Evolutionary conservation across 2,329 filamentous ascomycete species (phyloP).

Genomic region (Diplocarpon mali): DNA sequence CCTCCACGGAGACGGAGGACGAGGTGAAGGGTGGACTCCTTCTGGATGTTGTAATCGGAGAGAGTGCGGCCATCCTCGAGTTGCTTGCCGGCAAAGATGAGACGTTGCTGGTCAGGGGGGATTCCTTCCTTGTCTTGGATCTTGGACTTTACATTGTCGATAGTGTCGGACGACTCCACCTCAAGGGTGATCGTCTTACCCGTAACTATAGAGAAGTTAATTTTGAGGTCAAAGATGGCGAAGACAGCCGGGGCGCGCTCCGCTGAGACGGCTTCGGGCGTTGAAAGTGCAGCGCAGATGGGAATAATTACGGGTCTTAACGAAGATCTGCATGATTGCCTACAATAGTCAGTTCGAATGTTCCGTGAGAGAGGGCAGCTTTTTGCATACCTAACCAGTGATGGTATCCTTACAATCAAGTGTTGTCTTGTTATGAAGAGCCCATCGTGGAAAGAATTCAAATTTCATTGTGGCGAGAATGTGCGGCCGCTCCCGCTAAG

Average conservation of each 20-base stretch:
- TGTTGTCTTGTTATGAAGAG: slow-evolving; percentile 4
- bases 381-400: slow-evolving; percentile 25
- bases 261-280: neutral
- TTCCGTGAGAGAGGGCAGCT: neutral
- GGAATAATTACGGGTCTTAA: slow-evolving; percentile 45
- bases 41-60: slow-evolving; percentile 99
- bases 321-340: slow-evolving; percentile 49
- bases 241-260: neutral
- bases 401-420: slow-evolving; percentile 25
- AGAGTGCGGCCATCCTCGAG: slow-evolving; percentile 98
- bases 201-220: slow-evolving; percentile 39
- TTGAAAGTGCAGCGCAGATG: neutral
- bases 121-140: slow-evolving; percentile 99
- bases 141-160: slow-evolving; percentile 99
- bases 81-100: slow-evolving; percentile 99
- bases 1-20: slow-evolving; percentile 97
- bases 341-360: neutral
- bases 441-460: neutral
- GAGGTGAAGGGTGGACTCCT: slow-evolving; percentile 97
- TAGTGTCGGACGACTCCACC: slow-evolving; percentile 99
- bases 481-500: neutral
- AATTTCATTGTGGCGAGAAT: neutral
- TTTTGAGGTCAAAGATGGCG: neutral
- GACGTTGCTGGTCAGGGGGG: slow-evolving; percentile 95
- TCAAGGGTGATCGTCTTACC: slow-evolving; percentile 99